phyloP scores from a whole-genome alignment of 495 filamentous ascomycete genomes.

The Aspergillus saccharolyticus region DNA sequence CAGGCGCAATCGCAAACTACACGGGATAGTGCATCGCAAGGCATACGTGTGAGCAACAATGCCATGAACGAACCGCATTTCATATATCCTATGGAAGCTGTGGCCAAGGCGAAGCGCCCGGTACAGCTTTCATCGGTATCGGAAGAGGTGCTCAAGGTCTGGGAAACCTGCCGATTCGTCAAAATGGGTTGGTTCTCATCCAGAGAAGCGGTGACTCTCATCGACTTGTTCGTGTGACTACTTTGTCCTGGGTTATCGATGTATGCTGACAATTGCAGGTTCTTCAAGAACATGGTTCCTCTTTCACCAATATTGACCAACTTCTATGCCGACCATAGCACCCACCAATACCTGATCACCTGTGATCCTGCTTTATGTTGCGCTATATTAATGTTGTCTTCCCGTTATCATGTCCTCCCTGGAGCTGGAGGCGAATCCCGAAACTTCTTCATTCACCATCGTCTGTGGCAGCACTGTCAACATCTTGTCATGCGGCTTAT shows the following conservation, averaged over 20 bases:
- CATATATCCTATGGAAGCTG: constrained; percentile 13
- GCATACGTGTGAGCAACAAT: constrained; percentile 14
- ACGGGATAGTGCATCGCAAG: constrained; percentile 11
- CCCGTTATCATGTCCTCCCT: constrained; percentile 48
- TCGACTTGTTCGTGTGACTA: constrained; percentile 46
- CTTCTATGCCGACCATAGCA: constrained; percentile 44
- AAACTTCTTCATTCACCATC: constrained; percentile 51
- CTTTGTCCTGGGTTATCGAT: background rate
- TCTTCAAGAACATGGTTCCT: constrained; percentile 49
- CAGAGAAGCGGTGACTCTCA: constrained; percentile 44
- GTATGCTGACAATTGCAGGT: constrained; percentile 14
- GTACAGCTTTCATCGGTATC: constrained; percentile 29
- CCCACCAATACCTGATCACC: constrained; percentile 41
- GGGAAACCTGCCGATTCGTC: constrained; percentile 49
- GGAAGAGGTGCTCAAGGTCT: constrained; percentile 37
- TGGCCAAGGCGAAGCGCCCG: constrained; percentile 20
- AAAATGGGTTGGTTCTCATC: constrained; percentile 52
- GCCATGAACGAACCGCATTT: constrained; percentile 9
- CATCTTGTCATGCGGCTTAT: constrained; percentile 47
- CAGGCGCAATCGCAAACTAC: constrained; percentile 11
- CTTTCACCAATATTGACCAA: constrained; percentile 49
- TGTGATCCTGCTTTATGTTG: constrained; percentile 46
- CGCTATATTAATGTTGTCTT: constrained; percentile 52
- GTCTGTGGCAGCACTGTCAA: constrained; percentile 51
- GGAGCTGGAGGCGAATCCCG: constrained; percentile 47